Percentiles rank a stretch among this genome's conserved stretches.
Conservation (phyloP, 331 rosid species). For the Saraca asoca region DNA sequence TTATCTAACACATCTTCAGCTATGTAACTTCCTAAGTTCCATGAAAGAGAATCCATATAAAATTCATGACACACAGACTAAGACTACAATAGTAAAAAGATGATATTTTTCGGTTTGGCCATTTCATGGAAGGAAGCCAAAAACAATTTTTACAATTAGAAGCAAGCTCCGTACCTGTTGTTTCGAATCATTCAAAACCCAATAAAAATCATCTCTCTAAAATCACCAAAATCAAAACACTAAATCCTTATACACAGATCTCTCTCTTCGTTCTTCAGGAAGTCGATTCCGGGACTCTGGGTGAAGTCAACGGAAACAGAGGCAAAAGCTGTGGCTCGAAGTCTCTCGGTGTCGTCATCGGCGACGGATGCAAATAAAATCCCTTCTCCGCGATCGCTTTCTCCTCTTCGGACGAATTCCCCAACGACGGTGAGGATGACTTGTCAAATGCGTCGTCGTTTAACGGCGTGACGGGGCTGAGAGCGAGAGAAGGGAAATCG, state of each 20-base stretch:
- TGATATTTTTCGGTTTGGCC: conserved; percentile 30
- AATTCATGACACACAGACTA: too few species aligned
- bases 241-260: conserved; percentile 10
- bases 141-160: conserved; percentile 52
- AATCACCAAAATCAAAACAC: conserved; percentile 35
- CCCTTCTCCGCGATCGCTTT: conserved; percentile 91
- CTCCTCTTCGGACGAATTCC: conserved; percentile 84
- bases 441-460: conserved; percentile 74
- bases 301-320: conserved; percentile 79
- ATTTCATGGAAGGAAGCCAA: conserved; percentile 47
- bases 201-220: conserved; percentile 20
- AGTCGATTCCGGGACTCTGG: conserved; percentile 73
- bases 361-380: conserved; percentile 80
- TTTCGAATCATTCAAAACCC: conserved; percentile 43
- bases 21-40: conserved; percentile 3
- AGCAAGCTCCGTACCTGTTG: conserved; percentile 56
- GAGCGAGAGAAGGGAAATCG: conserved; percentile 79
- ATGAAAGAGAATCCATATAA: conserved; percentile 12
- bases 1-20: neutral
- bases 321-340: conserved; percentile 76
- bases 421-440: conserved; percentile 67
- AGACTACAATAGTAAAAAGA: conserved; percentile 7
- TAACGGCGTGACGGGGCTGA: conserved; percentile 87
- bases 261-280: conserved; percentile 42
- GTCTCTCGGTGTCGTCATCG: conserved; percentile 66